Conservation (phyloP, 2,329 filamentous ascomycete genomes). For the Alternaria viburni region DNA sequence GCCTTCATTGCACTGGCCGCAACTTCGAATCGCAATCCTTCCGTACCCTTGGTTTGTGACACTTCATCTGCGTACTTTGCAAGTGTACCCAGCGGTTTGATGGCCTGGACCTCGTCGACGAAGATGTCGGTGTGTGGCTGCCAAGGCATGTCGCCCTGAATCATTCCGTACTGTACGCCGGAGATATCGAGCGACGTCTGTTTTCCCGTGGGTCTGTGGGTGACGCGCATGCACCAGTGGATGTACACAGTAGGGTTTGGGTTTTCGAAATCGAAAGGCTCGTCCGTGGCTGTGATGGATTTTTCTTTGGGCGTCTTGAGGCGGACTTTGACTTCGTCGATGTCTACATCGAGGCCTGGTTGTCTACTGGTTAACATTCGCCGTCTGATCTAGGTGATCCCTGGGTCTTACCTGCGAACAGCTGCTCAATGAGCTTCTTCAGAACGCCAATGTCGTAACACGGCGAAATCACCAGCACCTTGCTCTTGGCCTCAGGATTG, state of each 20-base stretch:
- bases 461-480: background rate
- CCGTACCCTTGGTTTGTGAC: background rate
- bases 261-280: background rate
- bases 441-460: constrained; percentile 6
- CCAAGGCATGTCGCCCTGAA: background rate
- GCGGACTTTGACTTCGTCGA: constrained; percentile 8
- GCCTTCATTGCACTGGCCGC: background rate
- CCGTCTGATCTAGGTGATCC: background rate
- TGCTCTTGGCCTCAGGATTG: background rate
- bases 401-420: constrained; percentile 1
- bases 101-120: background rate
- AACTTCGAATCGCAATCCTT: background rate
- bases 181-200: constrained; percentile 9
- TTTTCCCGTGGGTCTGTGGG: background rate
- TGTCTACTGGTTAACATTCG: background rate
- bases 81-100: constrained; percentile 1
- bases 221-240: constrained; percentile 8
- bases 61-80: background rate
- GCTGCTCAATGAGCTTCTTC: background rate
- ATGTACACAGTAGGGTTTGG: background rate
- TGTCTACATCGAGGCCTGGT: constrained; percentile 3
- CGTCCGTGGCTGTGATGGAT: background rate
- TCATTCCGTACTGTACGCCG: constrained; percentile 2
- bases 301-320: background rate
- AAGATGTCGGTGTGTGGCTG: background rate